A percentile compares a stretch with the other conserved stretches of the same genome.
phyloP scores from a whole-genome alignment of 371 early-diverging fungal genomes.

The Mucor velutinosus region DNA sequence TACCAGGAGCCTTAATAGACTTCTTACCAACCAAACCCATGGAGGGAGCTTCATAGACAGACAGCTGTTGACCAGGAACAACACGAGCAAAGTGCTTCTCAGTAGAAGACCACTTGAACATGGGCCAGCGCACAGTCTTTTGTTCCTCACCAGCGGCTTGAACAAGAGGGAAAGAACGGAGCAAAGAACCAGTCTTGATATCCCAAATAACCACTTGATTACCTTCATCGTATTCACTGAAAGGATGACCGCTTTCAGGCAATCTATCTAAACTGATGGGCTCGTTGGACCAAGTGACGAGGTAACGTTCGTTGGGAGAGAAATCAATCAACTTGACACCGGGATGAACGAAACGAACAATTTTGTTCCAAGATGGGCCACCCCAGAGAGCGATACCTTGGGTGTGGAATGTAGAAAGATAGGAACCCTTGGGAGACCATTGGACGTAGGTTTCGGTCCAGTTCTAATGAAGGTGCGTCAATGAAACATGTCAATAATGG shows the following conservation, averaged over 20 bases:
- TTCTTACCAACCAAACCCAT: constrained; percentile 96
- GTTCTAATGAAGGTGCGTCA: constrained; percentile 48
- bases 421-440: constrained; percentile 96
- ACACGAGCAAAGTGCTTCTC: constrained; percentile 94
- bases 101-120: constrained; percentile 96
- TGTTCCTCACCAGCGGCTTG: constrained; percentile 53
- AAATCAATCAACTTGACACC: constrained; percentile 92
- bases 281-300: constrained; percentile 92
- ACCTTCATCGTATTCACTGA: constrained; percentile 75
- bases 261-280: constrained; percentile 69
- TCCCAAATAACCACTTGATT: constrained; percentile 91
- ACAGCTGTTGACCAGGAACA: constrained; percentile 77
- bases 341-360: constrained; percentile 90
- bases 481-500: neutral
- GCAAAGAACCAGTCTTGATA: constrained; percentile 77
- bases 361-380: constrained; percentile 89
- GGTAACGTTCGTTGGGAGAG: constrained; percentile 90
- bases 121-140: constrained; percentile 86
- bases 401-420: constrained; percentile 91
- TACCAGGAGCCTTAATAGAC: constrained; percentile 86
- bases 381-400: constrained; percentile 97
- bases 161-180: constrained; percentile 84
- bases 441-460: constrained; percentile 95
- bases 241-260: constrained; percentile 66
- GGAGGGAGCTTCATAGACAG: constrained; percentile 88